Conservation (phyloP, 163 green algal species). For the Volvox carteri region DNA sequence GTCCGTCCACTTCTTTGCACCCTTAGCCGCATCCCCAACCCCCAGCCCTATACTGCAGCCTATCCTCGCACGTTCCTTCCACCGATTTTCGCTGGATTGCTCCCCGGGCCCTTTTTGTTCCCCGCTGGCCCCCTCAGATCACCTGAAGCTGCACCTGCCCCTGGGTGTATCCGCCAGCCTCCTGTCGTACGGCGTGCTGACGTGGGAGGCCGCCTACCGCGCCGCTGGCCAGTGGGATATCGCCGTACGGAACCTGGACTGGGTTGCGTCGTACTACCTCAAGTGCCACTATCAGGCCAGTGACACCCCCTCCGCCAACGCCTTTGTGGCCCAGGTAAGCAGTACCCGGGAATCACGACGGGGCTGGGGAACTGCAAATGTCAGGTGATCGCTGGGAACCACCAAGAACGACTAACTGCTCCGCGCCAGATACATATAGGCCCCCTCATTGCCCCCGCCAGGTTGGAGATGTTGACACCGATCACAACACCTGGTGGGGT, state of each 20-base stretch:
- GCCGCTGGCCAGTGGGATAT: slow-evolving; percentile 33
- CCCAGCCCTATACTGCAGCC: no score
- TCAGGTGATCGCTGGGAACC: no score
- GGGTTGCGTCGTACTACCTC: slow-evolving; percentile 30
- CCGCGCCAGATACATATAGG: neutral
- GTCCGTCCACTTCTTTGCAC: neutral
- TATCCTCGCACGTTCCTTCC: no score
- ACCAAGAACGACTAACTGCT: neutral
- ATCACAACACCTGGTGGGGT: slow-evolving; percentile 46
- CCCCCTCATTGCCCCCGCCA: neutral
- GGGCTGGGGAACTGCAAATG: no score
- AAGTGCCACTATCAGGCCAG: slow-evolving; percentile 49
- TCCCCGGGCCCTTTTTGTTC: neutral
- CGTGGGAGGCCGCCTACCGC: slow-evolving; percentile 31
- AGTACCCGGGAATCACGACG: no score
- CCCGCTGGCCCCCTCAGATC: slow-evolving; percentile 2
- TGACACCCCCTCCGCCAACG: slow-evolving; percentile 27
- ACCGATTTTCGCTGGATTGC: no score
- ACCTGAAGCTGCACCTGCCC: slow-evolving; percentile 53
- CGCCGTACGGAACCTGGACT: slow-evolving; percentile 40
- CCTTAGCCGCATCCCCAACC: neutral
- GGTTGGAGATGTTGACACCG: slow-evolving; percentile 38
- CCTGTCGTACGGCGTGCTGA: slow-evolving; percentile 32
- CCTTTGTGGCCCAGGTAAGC: slow-evolving; percentile 43
- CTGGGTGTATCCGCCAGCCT: slow-evolving; percentile 26